phyloP scores from a whole-genome alignment of 768 basidiomycete genomes.

The Postia placenta region DNA sequence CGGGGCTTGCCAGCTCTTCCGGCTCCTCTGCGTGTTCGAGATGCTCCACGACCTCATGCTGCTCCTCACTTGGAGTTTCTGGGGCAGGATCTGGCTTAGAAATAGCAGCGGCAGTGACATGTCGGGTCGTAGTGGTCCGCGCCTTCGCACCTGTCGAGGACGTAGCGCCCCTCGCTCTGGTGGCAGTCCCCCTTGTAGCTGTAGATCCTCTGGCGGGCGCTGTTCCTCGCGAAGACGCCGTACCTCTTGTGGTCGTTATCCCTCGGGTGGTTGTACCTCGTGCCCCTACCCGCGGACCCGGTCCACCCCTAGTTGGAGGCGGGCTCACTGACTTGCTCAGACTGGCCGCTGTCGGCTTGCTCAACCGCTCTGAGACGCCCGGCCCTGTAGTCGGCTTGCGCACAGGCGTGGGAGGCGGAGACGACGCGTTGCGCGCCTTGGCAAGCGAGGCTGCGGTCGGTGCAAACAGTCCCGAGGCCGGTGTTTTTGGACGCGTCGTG shows the following conservation, averaged over 20 bases:
- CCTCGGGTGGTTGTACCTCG: constrained; percentile 6
- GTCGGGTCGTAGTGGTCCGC: too few species aligned
- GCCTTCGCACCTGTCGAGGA: constrained; percentile 20
- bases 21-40: constrained; percentile 18
- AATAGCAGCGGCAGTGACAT: constrained; percentile 19
- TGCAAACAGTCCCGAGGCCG: constrained; percentile 57
- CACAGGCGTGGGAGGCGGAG: constrained; percentile 38
- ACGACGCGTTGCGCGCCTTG: constrained; percentile 49
- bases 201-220: constrained; percentile 22
- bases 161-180: constrained; percentile 12
- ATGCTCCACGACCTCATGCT: constrained; percentile 5
- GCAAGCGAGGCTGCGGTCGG: constrained; percentile 83
- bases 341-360: constrained; percentile 80
- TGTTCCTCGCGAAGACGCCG: constrained; percentile 17
- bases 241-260: constrained; percentile 12
- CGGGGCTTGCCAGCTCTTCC: constrained; percentile 10
- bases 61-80: constrained; percentile 14
- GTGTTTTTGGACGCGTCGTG: constrained; percentile 25
- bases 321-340: constrained; percentile 49
- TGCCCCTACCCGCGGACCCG: constrained; percentile 12
- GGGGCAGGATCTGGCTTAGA: constrained; percentile 15
- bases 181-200: neutral
- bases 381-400: constrained; percentile 52
- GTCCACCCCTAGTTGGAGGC: constrained; percentile 12
- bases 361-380: constrained; percentile 58